Percentiles rank a stretch among this genome's conserved stretches.
Evolutionary conservation across 371 early-diverging fungal genomes (phyloP).

Genomic region (Rhizopus delemar): DNA sequence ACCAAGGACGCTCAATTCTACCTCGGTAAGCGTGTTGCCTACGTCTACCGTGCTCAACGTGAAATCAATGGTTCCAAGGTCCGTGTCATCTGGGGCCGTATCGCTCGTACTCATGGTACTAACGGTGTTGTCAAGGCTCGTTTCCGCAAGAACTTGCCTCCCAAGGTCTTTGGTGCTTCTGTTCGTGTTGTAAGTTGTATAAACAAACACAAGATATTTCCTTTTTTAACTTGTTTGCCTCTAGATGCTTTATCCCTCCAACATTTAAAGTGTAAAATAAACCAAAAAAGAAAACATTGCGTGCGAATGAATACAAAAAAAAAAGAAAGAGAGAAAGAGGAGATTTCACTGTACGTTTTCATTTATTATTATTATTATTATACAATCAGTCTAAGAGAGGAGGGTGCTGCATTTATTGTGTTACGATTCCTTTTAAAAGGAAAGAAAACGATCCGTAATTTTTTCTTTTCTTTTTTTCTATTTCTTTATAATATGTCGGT

Average conservation of each 20-base stretch:
- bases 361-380: no score
- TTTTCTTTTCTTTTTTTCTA: no score
- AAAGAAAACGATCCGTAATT: no score
- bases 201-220: background rate
- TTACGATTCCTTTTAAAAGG: no score
- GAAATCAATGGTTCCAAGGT: slow-evolving; percentile 89
- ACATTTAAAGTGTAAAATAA: background rate
- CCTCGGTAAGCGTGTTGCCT: slow-evolving; percentile 87
- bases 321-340: no score
- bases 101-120: slow-evolving; percentile 95
- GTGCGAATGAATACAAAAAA: background rate
- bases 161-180: slow-evolving; percentile 88
- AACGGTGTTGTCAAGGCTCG: slow-evolving; percentile 95
- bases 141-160: slow-evolving; percentile 95
- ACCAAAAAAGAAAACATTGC: background rate
- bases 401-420: no score
- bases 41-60: slow-evolving; percentile 86
- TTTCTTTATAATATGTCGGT: no score
- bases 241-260: slow-evolving; percentile 3
- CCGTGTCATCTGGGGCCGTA: slow-evolving; percentile 96
- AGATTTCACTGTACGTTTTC: no score
- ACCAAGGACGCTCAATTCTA: slow-evolving; percentile 87
- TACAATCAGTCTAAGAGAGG: no score
- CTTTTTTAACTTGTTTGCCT: background rate
- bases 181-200: slow-evolving; percentile 81